Base-by-base conservation (phyloP, 2,329 filamentous ascomycete species). In the Exophiala calicioides region DNA sequence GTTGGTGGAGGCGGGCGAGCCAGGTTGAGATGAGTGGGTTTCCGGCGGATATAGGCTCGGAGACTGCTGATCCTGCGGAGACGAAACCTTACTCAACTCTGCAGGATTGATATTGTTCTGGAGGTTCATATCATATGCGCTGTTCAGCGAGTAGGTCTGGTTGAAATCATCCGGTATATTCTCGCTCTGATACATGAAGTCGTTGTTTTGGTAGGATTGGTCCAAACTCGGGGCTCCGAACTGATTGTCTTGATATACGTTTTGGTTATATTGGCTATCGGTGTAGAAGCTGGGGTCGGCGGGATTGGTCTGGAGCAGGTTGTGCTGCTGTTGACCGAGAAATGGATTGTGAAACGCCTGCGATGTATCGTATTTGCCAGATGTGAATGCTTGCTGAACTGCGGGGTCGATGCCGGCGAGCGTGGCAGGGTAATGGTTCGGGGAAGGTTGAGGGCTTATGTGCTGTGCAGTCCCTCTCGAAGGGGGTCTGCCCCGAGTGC, bases 41-140 rank as follows among this genome's bases (percentile, higher is more conserved):
- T 76, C 73, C 31, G 78, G 76, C 35, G 75, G 71, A 36, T 81
- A 69, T 27, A 81, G 70, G 54, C 80, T 77, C 12, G 80, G 78
- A 45, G 79, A 78, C 9, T 76, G 76, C 16, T 79, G 75, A 60
- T 64, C 73, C 67, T 68, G 78, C 57, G 65, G 67, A 15, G 70
- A 69, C n/a, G 69, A 70, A 39, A 72, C 66, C 43, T 68, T 68
- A 52, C 68, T 71, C 30, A 75, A 58, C 47, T 75, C 71, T 26
- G 68, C 71, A 4, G 72, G 72, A 45, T 74, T 74, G 50, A 75
- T 62, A 6, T 59, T 59, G 33, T 43, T 48, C 26, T 50, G 54
- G 12, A 62, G 55, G 38, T 68, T 68, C 13, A 69, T 63, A 49
- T 68, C 66, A 47, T 72, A 62, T 18, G 55, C 47, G 19, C 56